Percentiles rank a stretch among this genome's conserved stretches.
phyloP scores from a whole-genome alignment of 208 protist species.

The Vickermania ingenoplastis region DNA sequence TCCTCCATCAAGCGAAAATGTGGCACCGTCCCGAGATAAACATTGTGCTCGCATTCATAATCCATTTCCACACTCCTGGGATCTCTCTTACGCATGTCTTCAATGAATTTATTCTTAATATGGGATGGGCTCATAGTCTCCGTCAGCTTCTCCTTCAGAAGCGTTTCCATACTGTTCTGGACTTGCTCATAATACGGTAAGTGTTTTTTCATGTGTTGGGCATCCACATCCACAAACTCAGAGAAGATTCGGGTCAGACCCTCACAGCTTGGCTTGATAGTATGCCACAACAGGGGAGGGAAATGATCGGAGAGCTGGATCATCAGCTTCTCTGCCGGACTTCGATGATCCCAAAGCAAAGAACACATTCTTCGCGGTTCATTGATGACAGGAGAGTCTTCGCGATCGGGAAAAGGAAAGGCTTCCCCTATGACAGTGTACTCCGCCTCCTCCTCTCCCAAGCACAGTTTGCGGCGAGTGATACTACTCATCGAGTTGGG shows the following conservation, averaged over 20 bases:
- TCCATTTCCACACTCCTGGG: slow-evolving; percentile 73
- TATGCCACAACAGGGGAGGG: slow-evolving; percentile 86
- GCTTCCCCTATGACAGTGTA: slow-evolving; percentile 91
- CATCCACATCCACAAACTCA: slow-evolving; percentile 87
- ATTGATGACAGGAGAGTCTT: slow-evolving; percentile 87
- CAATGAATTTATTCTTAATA: slow-evolving; percentile 79
- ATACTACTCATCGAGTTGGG: slow-evolving; percentile 75
- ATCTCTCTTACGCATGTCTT: slow-evolving; percentile 81
- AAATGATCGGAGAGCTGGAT: slow-evolving; percentile 84
- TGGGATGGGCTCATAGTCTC: slow-evolving; percentile 66
- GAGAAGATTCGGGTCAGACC: slow-evolving; percentile 76
- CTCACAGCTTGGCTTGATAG: slow-evolving; percentile 67
- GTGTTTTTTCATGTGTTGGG: slow-evolving; percentile 86
- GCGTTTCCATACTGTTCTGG: slow-evolving; percentile 72
- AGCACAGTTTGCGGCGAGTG: slow-evolving; percentile 60
- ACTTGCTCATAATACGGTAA: slow-evolving; percentile 83
- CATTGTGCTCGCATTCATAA: slow-evolving; percentile 65
- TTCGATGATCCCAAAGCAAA: slow-evolving; percentile 87
- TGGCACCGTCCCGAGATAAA: slow-evolving; percentile 77
- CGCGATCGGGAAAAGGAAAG: slow-evolving; percentile 81
- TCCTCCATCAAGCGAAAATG: slow-evolving; percentile 80
- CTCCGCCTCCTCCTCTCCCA: slow-evolving; percentile 67
- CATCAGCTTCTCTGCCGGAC: slow-evolving; percentile 82
- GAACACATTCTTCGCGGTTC: slow-evolving; percentile 64
- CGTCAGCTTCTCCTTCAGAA: slow-evolving; percentile 60